Evolutionary conservation across 2,329 filamentous ascomycete species (phyloP), one percentile per base, ranked within the genome.

Genomic region (Cytospora leucostoma): DNA sequence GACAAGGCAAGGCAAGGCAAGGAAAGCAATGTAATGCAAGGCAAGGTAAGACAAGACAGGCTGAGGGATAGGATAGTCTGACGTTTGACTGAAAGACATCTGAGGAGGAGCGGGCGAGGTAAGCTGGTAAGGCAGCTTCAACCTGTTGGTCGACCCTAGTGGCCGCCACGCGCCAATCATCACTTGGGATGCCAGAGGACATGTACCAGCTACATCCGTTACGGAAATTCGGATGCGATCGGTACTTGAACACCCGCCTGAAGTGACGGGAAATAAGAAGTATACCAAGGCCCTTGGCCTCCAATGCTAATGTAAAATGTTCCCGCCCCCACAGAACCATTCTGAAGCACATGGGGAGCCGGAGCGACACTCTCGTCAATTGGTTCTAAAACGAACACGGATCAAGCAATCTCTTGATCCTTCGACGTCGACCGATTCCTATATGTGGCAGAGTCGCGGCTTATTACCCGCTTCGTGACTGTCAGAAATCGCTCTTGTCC

Each of bases 301-400:
- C n/a, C 44, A 47, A 11, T 21, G 3, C 5, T 6, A 47, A 47
- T 21, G 44, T 47, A 47, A 12, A 47, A 11, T 21, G 2, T 19
- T 47, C n/a, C n/a, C 3, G 21, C 21, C 50, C 58, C 57, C 35
- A 60, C 49, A 60, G 27, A 27, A 27, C 58, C 51, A 55, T 47
- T 53, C 50, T 60, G 38, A 55, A 55, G 50, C 51, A 59, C 32
- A 27, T 27, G 27, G 27, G 27, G 27, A 47, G 40, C 44, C 44
- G 17, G n/a, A 17, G 40, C 33, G 51, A 11, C 38, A 50, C 59
- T 61, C 38, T 61, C 59, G 49, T 55, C 59, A 55, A 61, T 61
- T 61, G 51, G 51, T 44, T 44, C 51, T 55, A 38, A 50, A 49
- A 55, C 59, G 50, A 61, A 37, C 38, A 61, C 54, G 59, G 59